Evolutionary conservation across 106 monocot genomes (phyloP).

Genomic region (Acorus calamus): DNA sequence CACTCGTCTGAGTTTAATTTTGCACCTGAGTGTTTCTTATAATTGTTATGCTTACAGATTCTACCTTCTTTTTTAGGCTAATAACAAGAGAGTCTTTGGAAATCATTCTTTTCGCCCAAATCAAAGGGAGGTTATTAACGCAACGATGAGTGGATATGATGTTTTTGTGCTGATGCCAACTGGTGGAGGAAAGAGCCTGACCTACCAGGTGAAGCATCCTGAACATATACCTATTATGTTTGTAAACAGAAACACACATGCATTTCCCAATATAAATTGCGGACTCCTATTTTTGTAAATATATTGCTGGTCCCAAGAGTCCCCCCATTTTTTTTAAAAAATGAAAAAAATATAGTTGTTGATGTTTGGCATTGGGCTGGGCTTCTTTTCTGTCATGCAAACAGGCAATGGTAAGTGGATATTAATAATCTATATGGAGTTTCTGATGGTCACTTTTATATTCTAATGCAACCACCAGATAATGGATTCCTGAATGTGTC

Average conservation of each 20-base stretch:
- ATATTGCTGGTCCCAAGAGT: no score
- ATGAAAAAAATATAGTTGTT: neutral
- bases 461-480: no score
- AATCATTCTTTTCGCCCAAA: constrained; percentile 96
- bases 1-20: neutral
- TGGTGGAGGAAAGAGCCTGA: constrained; percentile 98
- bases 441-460: no score
- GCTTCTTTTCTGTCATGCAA: no score
- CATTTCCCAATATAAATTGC: no score
- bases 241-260: neutral
- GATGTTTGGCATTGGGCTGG: neutral
- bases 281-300: no score
- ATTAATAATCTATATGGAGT: no score
- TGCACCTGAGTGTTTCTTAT: constrained; percentile 1
- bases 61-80: constrained; percentile 27
- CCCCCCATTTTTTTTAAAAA: no score
- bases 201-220: constrained; percentile 62
- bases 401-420: no score
- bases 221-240: neutral
- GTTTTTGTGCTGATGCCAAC: constrained; percentile 99
- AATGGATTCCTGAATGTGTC: no score
- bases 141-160: constrained; percentile 91
- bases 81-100: constrained; percentile 92
- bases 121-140: constrained; percentile 97
- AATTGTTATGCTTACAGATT: constrained; percentile 1